phyloP scores from a whole-genome alignment of 331 rosid species.

The Quercus phellos region DNA sequence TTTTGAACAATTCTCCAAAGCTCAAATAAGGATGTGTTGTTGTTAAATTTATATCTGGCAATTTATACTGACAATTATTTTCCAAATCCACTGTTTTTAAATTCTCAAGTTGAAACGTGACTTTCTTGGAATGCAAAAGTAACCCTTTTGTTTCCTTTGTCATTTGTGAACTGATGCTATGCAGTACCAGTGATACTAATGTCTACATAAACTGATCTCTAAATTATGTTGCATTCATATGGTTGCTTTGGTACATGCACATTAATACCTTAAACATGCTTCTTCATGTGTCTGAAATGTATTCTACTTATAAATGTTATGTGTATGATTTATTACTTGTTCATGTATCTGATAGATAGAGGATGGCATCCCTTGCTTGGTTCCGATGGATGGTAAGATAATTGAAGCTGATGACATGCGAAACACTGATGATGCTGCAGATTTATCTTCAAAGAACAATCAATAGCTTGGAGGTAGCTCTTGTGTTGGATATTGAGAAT shows the following conservation, averaged over 20 bases:
- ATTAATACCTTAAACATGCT: not conserved
- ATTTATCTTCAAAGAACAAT: conserved; percentile 23
- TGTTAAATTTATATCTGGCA: too few relatives aligned
- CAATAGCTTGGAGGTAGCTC: conserved; percentile 18
- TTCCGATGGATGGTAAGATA: conserved; percentile 75
- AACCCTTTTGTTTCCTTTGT: not conserved
- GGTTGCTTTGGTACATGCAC: not conserved
- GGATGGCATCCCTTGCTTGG: conserved; percentile 78
- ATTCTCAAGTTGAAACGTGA: too few relatives aligned
- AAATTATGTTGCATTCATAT: not conserved
- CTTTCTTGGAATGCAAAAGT: not conserved
- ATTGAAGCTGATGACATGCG: conserved; percentile 41
- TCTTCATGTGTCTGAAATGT: not conserved
- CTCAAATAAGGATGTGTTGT: too few relatives aligned
- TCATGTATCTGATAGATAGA: conserved; percentile 43
- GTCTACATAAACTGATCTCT: not conserved
- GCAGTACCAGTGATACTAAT: not conserved
- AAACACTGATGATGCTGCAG: conserved; percentile 29
- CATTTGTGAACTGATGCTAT: not conserved
- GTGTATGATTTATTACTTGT: conserved; percentile 4
- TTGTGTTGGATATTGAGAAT: conserved; percentile 5
- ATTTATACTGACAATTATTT: too few relatives aligned
- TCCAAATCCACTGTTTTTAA: too few relatives aligned
- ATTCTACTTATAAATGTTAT: conserved; percentile 3
- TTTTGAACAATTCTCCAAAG: too few relatives aligned